These are phyloP conservation scores for Fusarium clavum DNA, from an alignment of 2,329 filamentous ascomycete genomes.

Conservation along the genomic window DNA sequence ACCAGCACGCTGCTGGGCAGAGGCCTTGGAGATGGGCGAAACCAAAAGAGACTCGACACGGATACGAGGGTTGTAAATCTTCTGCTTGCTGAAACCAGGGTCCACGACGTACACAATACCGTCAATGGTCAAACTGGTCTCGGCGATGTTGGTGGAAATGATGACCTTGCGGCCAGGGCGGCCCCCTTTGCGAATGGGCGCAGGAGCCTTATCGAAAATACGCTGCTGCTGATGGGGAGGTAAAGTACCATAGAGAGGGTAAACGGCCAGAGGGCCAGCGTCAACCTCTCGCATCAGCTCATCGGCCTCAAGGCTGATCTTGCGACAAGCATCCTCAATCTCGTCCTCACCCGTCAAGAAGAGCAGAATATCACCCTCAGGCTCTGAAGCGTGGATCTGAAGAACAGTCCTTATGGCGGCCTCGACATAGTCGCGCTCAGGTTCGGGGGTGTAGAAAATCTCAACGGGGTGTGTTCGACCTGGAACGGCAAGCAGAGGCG, in stretches of 20 bases:
- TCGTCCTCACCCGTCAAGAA: slow-evolving; percentile 99
- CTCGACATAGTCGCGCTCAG: slow-evolving; percentile 96
- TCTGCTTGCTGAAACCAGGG: slow-evolving; percentile 98
- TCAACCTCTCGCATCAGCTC: slow-evolving; percentile 93
- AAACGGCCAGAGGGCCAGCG: slow-evolving; percentile 88
- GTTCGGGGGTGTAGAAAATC: slow-evolving; percentile 97
- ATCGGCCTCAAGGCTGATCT: slow-evolving; percentile 90
- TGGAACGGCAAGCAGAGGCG: slow-evolving; percentile 91
- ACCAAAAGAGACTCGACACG: slow-evolving; percentile 97
- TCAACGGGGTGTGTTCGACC: slow-evolving; percentile 96
- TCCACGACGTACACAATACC: slow-evolving; percentile 99
- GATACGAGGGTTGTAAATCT: slow-evolving; percentile 97
- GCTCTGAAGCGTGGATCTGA: slow-evolving; percentile 94
- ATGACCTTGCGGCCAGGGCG: slow-evolving; percentile 93
- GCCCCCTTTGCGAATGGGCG: slow-evolving; percentile 77
- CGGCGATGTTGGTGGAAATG: slow-evolving; percentile 96
- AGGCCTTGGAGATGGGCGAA: slow-evolving; percentile 97
- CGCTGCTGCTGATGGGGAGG: slow-evolving; percentile 93
- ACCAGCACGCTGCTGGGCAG: slow-evolving; percentile 96
- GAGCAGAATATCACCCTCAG: slow-evolving; percentile 90
- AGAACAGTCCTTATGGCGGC: slow-evolving; percentile 93
- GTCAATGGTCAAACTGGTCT: slow-evolving; percentile 97
- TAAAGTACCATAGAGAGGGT: slow-evolving; percentile 92
- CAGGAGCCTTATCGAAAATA: slow-evolving; percentile 92
- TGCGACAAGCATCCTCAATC: slow-evolving; percentile 94